These are phyloP conservation scores for Fraxinus ornus DNA, from an alignment of 305 asterid genomes.

Conservation along the genomic window DNA sequence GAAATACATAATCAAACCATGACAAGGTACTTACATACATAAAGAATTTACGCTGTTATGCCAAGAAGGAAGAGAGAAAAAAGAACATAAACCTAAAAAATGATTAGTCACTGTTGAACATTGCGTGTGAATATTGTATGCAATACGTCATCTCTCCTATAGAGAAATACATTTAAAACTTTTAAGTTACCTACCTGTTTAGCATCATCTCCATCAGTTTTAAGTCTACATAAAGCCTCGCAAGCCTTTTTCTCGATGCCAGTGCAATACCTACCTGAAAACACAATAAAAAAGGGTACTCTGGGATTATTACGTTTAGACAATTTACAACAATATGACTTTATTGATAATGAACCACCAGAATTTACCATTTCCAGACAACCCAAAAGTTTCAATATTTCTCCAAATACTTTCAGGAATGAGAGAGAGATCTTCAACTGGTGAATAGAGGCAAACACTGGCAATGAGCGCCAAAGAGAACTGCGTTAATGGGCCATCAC, in stretches of 20 bases:
- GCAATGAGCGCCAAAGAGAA: slow-evolving; percentile 81
- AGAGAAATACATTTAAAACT: slow-evolving; percentile 10
- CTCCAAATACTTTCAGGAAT: slow-evolving; percentile 88
- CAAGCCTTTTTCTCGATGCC: slow-evolving; percentile 74
- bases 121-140: slow-evolving; percentile 3
- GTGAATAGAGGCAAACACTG: slow-evolving; percentile 72
- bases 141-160: slow-evolving; percentile 7
- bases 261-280: slow-evolving; percentile 60
- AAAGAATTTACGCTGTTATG: slow-evolving; percentile 1
- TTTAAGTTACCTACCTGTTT: slow-evolving; percentile 56
- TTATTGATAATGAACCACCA: slow-evolving; percentile 18
- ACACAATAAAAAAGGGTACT: slow-evolving; percentile 24
- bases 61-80: slow-evolving; percentile 12
- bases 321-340: background rate
- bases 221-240: slow-evolving; percentile 70
- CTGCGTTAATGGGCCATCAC: slow-evolving; percentile 71
- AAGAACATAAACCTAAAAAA: background rate
- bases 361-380: slow-evolving; percentile 57
- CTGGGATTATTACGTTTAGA: slow-evolving; percentile 20
- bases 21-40: slow-evolving; percentile 5
- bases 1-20: slow-evolving; percentile 19
- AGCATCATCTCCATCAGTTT: slow-evolving; percentile 72
- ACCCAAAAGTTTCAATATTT: slow-evolving; percentile 72
- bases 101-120: slow-evolving; percentile 8
- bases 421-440: slow-evolving; percentile 77